Conservation (phyloP, 768 basidiomycete species). For the Tricholoma flavovirens region DNA sequence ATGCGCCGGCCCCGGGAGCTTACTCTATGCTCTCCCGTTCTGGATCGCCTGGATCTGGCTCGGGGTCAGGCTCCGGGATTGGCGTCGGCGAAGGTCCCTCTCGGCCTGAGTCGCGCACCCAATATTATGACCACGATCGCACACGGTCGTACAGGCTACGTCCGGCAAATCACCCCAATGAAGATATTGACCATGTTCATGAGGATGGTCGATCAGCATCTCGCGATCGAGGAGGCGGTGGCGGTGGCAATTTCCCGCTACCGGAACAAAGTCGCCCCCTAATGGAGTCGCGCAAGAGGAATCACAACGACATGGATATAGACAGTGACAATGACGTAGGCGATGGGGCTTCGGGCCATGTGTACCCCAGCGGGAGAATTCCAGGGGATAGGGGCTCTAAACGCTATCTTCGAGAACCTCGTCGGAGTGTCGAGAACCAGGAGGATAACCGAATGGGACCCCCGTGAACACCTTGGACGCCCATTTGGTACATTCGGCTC, state of each 20-base stretch:
- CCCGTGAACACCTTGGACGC: conserved; percentile 15
- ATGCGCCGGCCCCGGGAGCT: conserved; percentile 23
- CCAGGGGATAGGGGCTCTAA: conserved; percentile 51
- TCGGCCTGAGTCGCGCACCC: conserved; percentile 46
- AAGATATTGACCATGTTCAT: conserved; percentile 48
- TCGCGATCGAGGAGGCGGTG: conserved; percentile 33
- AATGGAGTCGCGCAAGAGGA: conserved; percentile 50
- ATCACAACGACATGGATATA: conserved; percentile 59
- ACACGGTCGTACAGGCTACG: conserved; percentile 46
- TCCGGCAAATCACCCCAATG: conserved; percentile 40
- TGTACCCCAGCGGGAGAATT: conserved; percentile 32
- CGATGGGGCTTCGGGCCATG: conserved; percentile 22
- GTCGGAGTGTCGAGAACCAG: conserved; percentile 32
- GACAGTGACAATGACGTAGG: conserved; percentile 48
- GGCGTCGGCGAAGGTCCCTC: conserved; percentile 39
- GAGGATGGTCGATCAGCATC: conserved; percentile 44
- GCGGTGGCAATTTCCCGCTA: conserved; percentile 27
- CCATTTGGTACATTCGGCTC: conserved; percentile 13
- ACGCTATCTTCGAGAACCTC: conserved; percentile 51
- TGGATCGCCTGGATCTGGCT: conserved; percentile 53
- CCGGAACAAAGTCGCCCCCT: conserved; percentile 36
- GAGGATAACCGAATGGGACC: conserved; percentile 34
- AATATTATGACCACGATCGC: conserved; percentile 47
- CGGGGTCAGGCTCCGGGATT: conserved; percentile 38
- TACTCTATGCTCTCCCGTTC: conserved; percentile 45